phyloP scores from a whole-genome alignment of 2,329 filamentous ascomycete genomes.

The Colletotrichum tamarilloi region DNA sequence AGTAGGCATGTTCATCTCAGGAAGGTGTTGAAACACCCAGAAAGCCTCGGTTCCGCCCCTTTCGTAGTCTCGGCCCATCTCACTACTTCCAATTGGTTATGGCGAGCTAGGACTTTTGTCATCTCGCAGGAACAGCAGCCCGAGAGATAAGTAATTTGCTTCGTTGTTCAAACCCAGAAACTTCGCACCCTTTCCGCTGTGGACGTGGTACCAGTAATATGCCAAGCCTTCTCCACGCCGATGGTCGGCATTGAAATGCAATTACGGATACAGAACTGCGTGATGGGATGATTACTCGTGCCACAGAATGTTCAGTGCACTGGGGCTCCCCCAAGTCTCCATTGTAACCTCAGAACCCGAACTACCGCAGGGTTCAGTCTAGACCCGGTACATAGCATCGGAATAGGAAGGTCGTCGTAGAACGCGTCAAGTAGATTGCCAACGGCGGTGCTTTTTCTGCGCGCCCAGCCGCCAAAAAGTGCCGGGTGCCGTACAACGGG shows the following conservation, averaged over 20 bases:
- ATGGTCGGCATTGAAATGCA: not conserved
- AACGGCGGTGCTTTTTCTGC: not conserved
- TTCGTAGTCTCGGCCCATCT: no score
- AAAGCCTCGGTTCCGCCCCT: not conserved
- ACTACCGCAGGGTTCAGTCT: not conserved
- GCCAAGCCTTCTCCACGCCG: not conserved
- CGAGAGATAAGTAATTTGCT: not conserved
- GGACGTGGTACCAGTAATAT: no score
- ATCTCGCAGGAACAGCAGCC: not conserved
- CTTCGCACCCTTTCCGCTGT: no score
- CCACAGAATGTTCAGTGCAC: not conserved
- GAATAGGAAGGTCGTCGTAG: slow-evolving; percentile 24
- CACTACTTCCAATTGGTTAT: not conserved
- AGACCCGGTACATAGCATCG: slow-evolving; percentile 16
- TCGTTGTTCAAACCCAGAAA: not conserved
- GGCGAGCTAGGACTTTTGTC: not conserved
- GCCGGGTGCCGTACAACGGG: slow-evolving; percentile 13
- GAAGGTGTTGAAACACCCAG: not conserved
- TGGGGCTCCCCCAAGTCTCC: not conserved
- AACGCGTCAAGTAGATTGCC: not conserved
- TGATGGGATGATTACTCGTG: not conserved
- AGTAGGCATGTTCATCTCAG: not conserved
- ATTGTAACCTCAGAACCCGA: not conserved
- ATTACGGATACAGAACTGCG: not conserved
- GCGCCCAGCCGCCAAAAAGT: slow-evolving; percentile 17